phyloP scores from a whole-genome alignment of 176 grass and related monocot genomes.

The Aechmea fasciata region DNA sequence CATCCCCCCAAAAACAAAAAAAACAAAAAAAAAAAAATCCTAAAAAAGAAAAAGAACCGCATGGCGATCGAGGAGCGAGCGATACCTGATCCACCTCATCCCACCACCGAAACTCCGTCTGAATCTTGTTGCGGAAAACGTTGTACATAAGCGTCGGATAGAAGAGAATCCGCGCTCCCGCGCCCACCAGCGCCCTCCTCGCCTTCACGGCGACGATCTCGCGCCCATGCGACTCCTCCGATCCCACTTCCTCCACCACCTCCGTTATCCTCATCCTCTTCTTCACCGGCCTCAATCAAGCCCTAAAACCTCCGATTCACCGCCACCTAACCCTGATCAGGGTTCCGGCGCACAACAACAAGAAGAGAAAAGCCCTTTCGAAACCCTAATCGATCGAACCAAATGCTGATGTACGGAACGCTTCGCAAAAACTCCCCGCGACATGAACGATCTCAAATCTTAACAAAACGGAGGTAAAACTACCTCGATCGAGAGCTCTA shows the following conservation, averaged over 20 bases:
- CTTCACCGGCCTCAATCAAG: too few species aligned
- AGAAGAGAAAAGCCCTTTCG: too few species aligned
- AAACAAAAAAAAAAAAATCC: slow-evolving; percentile 1
- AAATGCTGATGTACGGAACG: too few species aligned
- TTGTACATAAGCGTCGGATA: slow-evolving; percentile 94
- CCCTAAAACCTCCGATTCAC: too few species aligned
- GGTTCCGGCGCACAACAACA: too few species aligned
- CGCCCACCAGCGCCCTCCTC: slow-evolving; percentile 67
- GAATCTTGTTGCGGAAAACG: slow-evolving; percentile 70
- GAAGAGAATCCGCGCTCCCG: slow-evolving; percentile 76
- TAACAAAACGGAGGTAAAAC: too few species aligned
- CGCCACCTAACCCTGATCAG: too few species aligned
- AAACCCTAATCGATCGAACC: too few species aligned
- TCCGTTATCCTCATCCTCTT: not conserved
- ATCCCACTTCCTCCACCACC: not conserved
- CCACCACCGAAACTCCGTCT: slow-evolving; percentile 90
- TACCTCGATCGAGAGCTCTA: too few species aligned
- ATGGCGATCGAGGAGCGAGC: not conserved
- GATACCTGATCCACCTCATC: slow-evolving; percentile 75
- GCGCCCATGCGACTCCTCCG: not conserved
- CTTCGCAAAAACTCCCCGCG: too few species aligned
- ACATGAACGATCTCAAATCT: too few species aligned
- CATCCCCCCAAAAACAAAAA: not conserved
- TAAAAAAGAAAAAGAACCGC: not conserved
- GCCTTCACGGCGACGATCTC: slow-evolving; percentile 21